A percentile compares a stretch with the other conserved stretches of the same genome.
These are phyloP conservation scores for Quercus lobata DNA, from an alignment of 331 rosid species.

Conservation along the genomic window DNA sequence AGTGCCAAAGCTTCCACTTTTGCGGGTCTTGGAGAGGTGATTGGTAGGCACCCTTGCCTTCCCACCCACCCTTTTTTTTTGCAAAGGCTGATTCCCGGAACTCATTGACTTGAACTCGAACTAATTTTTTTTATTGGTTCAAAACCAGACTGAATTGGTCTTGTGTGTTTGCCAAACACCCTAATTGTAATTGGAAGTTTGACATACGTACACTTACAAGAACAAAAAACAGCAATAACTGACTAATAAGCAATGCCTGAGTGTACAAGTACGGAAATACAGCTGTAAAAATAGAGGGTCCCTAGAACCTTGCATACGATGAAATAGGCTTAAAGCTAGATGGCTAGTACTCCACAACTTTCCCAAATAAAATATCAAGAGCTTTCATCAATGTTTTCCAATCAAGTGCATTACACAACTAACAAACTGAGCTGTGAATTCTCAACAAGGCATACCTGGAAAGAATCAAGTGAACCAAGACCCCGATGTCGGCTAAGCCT, in stretches of 20 bases:
- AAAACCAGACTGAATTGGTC: not conserved
- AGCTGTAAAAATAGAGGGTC: too few relatives aligned
- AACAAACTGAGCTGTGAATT: not conserved
- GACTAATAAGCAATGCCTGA: not conserved
- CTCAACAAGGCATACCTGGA: constrained; percentile 34
- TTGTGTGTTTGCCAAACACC: not conserved
- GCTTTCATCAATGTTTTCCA: not conserved
- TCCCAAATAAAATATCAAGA: too few relatives aligned
- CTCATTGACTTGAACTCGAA: not conserved
- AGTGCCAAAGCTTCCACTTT: too few relatives aligned
- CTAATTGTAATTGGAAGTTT: not conserved
- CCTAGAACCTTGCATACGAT: too few relatives aligned
- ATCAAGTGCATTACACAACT: not conserved
- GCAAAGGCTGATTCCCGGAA: too few relatives aligned
- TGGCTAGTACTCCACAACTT: not conserved
- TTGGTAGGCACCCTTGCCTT: too few relatives aligned
- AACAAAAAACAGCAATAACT: not conserved
- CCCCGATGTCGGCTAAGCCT: constrained; percentile 16
- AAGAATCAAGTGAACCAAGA: constrained; percentile 40
- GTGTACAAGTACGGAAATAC: not conserved
- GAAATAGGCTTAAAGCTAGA: too few relatives aligned
- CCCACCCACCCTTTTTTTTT: too few relatives aligned
- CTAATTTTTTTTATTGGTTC: not conserved
- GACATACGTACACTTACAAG: not conserved
- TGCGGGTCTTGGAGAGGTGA: too few relatives aligned